phyloP scores from a whole-genome alignment of 768 basidiomycete genomes.

The Lanmaoa rubissima region DNA sequence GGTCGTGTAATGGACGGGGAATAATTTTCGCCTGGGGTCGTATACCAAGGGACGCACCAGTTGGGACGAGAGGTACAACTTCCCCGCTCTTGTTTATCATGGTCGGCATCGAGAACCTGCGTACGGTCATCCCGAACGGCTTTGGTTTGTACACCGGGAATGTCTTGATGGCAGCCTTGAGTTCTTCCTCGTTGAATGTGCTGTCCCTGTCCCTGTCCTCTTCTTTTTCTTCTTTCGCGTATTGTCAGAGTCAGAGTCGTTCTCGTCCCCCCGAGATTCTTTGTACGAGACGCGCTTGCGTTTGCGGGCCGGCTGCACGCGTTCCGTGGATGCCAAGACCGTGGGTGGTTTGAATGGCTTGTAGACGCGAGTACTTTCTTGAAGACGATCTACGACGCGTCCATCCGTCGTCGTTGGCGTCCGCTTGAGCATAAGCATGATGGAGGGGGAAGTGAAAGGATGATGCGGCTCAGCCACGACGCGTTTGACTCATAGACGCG shows the following conservation, averaged over 20 bases:
- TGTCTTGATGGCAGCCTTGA: constrained; percentile 58
- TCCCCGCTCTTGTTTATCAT: constrained; percentile 74
- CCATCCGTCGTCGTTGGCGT: constrained; percentile 70
- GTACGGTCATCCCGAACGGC: constrained; percentile 59
- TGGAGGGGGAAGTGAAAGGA: background rate
- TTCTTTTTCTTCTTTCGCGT: constrained; percentile 60
- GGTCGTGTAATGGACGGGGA: constrained; percentile 93
- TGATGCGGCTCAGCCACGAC: background rate
- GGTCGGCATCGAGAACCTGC: constrained; percentile 80
- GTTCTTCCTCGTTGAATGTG: constrained; percentile 61
- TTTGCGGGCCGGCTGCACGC: constrained; percentile 70
- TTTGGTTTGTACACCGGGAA: constrained; percentile 83
- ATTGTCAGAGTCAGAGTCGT: constrained; percentile 55
- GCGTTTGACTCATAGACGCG: constrained; percentile 10
- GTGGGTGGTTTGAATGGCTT: constrained; percentile 82
- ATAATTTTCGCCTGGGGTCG: constrained; percentile 76
- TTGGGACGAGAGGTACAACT: constrained; percentile 50
- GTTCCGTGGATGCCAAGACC: constrained; percentile 41
- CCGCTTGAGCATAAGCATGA: constrained; percentile 72
- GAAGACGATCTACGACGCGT: constrained; percentile 60
- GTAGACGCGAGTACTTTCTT: constrained; percentile 70
- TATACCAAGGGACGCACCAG: constrained; percentile 80
- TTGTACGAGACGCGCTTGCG: constrained; percentile 89
- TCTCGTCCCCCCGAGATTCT: constrained; percentile 56
- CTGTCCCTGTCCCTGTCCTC: constrained; percentile 57